Conservation (phyloP, 208 protist genomes). For the Leishmania guyanensis region DNA sequence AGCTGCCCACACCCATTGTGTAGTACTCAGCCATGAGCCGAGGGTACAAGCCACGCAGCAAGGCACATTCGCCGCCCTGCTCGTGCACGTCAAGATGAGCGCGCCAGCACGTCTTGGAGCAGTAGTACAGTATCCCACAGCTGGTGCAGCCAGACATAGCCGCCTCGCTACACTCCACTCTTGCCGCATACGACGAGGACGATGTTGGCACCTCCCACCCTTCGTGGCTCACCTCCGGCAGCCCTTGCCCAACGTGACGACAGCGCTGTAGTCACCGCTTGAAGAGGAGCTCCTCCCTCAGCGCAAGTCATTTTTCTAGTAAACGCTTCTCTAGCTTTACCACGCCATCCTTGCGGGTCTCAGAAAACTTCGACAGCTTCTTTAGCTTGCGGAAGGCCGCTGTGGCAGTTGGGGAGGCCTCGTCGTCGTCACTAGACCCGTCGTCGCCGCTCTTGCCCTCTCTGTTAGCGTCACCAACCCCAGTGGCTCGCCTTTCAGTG, state of each 20-base stretch:
- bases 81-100: slow-evolving; percentile 38
- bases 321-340: slow-evolving; percentile 48
- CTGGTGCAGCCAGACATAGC: slow-evolving; percentile 51
- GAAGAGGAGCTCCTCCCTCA: slow-evolving; percentile 37
- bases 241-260: background rate
- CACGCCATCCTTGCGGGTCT: slow-evolving; percentile 53
- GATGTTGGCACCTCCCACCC: slow-evolving; percentile 8
- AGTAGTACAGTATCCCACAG: slow-evolving; percentile 70
- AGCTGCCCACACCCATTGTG: slow-evolving; percentile 10
- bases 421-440: background rate
- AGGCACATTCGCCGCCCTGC: slow-evolving; percentile 47
- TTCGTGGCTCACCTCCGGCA: slow-evolving; percentile 17
- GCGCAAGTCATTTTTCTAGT: slow-evolving; percentile 30
- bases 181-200: background rate
- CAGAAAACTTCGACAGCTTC: slow-evolving; percentile 58
- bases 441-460: background rate
- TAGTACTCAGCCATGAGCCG: slow-evolving; percentile 61
- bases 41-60: slow-evolving; percentile 57
- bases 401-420: background rate
- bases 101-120: slow-evolving; percentile 50
- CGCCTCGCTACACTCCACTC: background rate
- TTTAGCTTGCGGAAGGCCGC: slow-evolving; percentile 30
- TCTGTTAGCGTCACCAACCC: slow-evolving; percentile 1
- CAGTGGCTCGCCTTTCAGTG: background rate
- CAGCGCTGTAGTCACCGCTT: slow-evolving; percentile 23